phyloP scores from a whole-genome alignment of 768 basidiomycete genomes.

The Termitomyces eurrhizus region DNA sequence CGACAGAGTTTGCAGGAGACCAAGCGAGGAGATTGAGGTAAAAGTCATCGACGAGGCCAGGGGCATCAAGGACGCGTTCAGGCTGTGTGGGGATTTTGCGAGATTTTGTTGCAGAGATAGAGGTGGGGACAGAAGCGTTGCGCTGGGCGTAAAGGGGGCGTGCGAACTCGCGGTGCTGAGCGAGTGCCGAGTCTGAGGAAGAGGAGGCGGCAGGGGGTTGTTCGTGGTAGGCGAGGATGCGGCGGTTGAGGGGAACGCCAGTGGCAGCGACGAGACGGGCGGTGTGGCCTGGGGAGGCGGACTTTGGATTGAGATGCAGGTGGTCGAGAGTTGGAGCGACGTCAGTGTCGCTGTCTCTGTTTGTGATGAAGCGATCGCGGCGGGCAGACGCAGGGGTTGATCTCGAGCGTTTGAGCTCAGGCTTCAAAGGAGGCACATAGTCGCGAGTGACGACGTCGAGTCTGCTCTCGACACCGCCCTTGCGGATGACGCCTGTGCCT shows the following conservation, averaged over 20 bases:
- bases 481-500: conserved; percentile 64
- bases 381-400: conserved; percentile 64
- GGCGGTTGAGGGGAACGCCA: conserved; percentile 71
- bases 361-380: conserved; percentile 73
- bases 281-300: conserved; percentile 72
- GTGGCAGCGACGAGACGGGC: conserved; percentile 74
- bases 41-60: conserved; percentile 92
- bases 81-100: conserved; percentile 85
- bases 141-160: conserved; percentile 70
- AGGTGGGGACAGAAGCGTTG: conserved; percentile 57
- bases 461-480: conserved; percentile 73
- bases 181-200: conserved; percentile 70
- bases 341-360: conserved; percentile 43
- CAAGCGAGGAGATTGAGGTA: conserved; percentile 94
- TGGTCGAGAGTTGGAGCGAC: conserved; percentile 65
- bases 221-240: conserved; percentile 87
- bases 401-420: conserved; percentile 66
- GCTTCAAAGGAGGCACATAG: conserved; percentile 63
- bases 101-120: conserved; percentile 62
- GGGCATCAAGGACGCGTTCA: conserved; percentile 93
- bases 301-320: conserved; percentile 52
- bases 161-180: conserved; percentile 74
- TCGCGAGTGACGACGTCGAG: conserved; percentile 75
- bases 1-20: conserved; percentile 83
- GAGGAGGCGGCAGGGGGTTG: conserved; percentile 68